phyloP scores from a whole-genome alignment of 768 basidiomycete species.

The Boletus rufocinnamomeus region DNA sequence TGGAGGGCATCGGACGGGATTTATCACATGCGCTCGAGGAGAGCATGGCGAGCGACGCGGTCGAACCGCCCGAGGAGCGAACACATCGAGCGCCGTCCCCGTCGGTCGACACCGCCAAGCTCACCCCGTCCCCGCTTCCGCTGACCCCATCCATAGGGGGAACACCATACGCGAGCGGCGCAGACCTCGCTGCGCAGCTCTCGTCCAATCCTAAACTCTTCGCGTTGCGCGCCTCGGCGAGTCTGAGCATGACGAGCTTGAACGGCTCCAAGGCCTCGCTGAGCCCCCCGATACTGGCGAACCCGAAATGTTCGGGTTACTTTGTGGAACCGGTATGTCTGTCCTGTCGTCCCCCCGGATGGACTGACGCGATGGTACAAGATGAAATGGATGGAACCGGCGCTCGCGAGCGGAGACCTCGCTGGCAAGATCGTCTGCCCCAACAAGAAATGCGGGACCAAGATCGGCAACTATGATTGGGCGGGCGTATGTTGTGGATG shows the following conservation, averaged over 20 bases:
- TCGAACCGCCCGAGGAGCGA: neutral
- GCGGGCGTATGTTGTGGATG: constrained; percentile 91
- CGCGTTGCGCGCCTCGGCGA: constrained; percentile 41
- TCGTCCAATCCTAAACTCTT: constrained; percentile 50
- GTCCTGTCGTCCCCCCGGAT: neutral
- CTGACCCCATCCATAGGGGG: neutral
- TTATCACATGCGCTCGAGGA: constrained; percentile 34
- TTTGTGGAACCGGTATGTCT: constrained; percentile 84
- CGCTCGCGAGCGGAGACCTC: constrained; percentile 71
- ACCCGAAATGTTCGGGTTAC: constrained; percentile 92
- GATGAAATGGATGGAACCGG: constrained; percentile 97
- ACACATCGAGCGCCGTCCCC: constrained; percentile 1
- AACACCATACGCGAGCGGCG: constrained; percentile 18
- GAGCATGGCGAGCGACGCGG: constrained; percentile 4
- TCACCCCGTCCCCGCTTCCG: constrained; percentile 7
- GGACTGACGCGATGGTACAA: constrained; percentile 38
- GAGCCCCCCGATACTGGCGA: constrained; percentile 69
- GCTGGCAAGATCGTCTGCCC: constrained; percentile 92
- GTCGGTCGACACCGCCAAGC: constrained; percentile 2
- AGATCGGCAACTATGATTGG: constrained; percentile 98
- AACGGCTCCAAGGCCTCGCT: constrained; percentile 14
- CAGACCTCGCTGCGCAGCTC: constrained; percentile 48
- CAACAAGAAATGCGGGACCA: constrained; percentile 85
- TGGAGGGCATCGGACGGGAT: constrained; percentile 36
- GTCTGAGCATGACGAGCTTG: constrained; percentile 32